Conservation (phyloP, 1,284 basidiomycete genomes). For the Tausonia pullulans region DNA sequence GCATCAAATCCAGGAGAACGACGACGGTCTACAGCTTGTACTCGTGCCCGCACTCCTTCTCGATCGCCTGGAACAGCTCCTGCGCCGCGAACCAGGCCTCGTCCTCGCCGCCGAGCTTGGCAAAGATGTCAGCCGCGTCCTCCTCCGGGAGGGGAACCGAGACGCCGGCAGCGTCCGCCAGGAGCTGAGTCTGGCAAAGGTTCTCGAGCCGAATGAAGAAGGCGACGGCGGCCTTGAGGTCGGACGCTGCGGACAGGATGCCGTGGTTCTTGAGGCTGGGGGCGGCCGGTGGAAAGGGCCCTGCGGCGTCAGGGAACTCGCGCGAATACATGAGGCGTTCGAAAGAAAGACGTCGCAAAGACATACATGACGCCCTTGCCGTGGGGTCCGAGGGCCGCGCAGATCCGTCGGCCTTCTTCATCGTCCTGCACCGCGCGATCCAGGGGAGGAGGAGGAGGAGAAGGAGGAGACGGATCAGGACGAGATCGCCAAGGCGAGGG, state of each 20-base stretch:
- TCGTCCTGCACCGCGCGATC: too few species aligned
- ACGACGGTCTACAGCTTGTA: slow-evolving; percentile 18
- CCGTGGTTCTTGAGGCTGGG: slow-evolving; percentile 29
- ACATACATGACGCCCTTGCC: slow-evolving; percentile 27
- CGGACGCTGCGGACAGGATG: slow-evolving; percentile 21
- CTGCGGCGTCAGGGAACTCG: too few species aligned
- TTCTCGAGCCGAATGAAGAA: slow-evolving; percentile 24
- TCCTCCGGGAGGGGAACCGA: slow-evolving; percentile 43
- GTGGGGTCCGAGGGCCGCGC: slow-evolving; percentile 30
- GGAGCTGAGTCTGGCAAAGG: slow-evolving; percentile 25
- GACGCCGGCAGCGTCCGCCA: slow-evolving; percentile 22
- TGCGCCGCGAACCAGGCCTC: slow-evolving; percentile 22
- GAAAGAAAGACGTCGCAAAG: background rate
- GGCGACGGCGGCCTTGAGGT: slow-evolving; percentile 24
- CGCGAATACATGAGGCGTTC: background rate
- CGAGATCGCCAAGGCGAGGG: too few species aligned
- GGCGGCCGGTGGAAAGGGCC: background rate
- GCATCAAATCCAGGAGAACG: too few species aligned
- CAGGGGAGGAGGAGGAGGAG: too few species aligned
- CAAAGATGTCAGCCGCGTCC: slow-evolving; percentile 47
- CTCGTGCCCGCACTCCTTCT: slow-evolving; percentile 16
- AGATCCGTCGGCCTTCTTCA: slow-evolving; percentile 33
- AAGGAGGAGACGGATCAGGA: too few species aligned
- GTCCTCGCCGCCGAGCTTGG: slow-evolving; percentile 41
- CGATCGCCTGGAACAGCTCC: slow-evolving; percentile 21